These are phyloP conservation scores for Aquilaria sinensis DNA, from an alignment of 345 rosid genomes.

Conservation along the genomic window DNA sequence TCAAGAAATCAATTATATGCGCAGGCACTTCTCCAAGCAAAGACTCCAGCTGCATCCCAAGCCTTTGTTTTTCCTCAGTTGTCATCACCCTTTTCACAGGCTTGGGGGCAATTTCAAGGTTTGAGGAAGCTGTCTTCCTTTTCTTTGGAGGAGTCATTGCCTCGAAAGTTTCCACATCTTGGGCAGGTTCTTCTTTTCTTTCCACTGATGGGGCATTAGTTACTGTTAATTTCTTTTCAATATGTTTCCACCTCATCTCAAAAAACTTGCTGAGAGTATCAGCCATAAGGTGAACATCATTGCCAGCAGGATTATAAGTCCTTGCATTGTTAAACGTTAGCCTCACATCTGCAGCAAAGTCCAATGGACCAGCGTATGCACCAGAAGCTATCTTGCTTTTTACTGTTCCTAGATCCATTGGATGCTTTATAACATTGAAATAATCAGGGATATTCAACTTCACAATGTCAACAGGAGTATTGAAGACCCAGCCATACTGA, in stretches of 20 bases:
- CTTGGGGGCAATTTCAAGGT: conserved; percentile 36
- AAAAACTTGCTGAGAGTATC: conserved; percentile 62
- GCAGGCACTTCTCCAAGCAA: conserved; percentile 66
- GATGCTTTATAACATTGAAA: conserved; percentile 62
- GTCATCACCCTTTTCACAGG: conserved; percentile 50
- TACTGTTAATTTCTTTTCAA: conserved; percentile 58
- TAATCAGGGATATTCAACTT: conserved; percentile 84
- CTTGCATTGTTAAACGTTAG: conserved; percentile 81
- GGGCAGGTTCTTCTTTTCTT: conserved; percentile 23
- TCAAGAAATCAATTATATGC: conserved; percentile 69
- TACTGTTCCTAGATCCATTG: conserved; percentile 92
- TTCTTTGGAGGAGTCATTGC: conserved; percentile 48
- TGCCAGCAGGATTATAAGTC: conserved; percentile 90
- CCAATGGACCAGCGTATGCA: conserved; percentile 66
- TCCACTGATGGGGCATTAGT: conserved; percentile 27
- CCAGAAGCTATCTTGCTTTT: conserved; percentile 57
- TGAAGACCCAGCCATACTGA: conserved; percentile 78
- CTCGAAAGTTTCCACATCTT: conserved; percentile 31
- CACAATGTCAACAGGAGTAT: conserved; percentile 78
- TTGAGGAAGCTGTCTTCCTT: conserved; percentile 45
- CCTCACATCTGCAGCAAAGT: conserved; percentile 75
- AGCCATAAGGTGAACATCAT: conserved; percentile 83
- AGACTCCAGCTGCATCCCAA: conserved; percentile 58
- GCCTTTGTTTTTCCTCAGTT: conserved; percentile 52
- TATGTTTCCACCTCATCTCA: conserved; percentile 77